These are phyloP conservation scores for Fusarium sp. DNA, from an alignment of 2,329 filamentous ascomycete genomes.

Conservation along the genomic window DNA sequence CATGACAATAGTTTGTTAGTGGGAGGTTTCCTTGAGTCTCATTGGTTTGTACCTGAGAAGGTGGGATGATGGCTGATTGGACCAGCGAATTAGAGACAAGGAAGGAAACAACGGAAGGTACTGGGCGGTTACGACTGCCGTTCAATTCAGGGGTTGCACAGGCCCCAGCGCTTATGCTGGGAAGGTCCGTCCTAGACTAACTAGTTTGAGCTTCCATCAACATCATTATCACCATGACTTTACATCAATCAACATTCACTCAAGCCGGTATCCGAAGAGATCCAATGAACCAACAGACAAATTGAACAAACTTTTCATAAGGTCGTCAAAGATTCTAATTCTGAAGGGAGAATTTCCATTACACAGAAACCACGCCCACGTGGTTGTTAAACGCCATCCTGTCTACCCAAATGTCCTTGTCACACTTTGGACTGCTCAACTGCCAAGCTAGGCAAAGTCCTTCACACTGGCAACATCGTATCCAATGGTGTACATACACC, in stretches of 20 bases:
- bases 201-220: background rate
- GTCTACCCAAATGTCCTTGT: constrained; percentile 3
- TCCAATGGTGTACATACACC: constrained; percentile 54
- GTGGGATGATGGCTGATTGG: background rate
- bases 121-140: constrained; percentile 12
- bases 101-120: background rate
- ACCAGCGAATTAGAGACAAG: constrained; percentile 20
- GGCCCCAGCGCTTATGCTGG: constrained; percentile 21
- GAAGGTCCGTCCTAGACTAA: background rate
- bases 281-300: background rate
- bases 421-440: background rate
- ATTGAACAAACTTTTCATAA: background rate
- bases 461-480: constrained; percentile 25
- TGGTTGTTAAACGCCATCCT: constrained; percentile 17
- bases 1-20: constrained; percentile 13
- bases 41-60: constrained; percentile 18
- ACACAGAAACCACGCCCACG: constrained; percentile 5
- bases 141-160: constrained; percentile 14
- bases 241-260: background rate
- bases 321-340: background rate
- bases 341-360: constrained; percentile 3
- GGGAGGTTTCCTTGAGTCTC: background rate
- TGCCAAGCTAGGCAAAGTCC: background rate
- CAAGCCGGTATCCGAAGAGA: background rate
- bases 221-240: constrained; percentile 4